Evolutionary conservation across 2,329 filamentous ascomycete species (phyloP).

Genomic region (Ceratocystis diversiconidia): DNA sequence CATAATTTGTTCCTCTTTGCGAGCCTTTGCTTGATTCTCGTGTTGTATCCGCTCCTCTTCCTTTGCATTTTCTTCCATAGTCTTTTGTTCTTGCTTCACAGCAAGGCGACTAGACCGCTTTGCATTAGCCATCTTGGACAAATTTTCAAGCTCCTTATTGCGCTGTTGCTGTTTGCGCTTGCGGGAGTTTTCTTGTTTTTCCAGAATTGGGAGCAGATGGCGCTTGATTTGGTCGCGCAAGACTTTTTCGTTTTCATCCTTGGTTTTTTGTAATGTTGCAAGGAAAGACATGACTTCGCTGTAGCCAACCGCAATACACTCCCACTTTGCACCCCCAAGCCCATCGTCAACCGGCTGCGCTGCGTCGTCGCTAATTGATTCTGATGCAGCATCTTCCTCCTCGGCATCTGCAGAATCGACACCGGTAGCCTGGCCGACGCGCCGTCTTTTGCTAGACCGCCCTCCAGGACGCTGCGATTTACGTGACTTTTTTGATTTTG

Average conservation of each 20-base stretch:
- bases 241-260: slow-evolving; percentile 72
- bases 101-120: slow-evolving; percentile 89
- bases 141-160: slow-evolving; percentile 63
- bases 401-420: slow-evolving; percentile 23
- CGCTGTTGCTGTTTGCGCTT: slow-evolving; percentile 54
- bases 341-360: slow-evolving; percentile 39
- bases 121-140: slow-evolving; percentile 81
- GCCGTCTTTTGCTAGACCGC: slow-evolving; percentile 56
- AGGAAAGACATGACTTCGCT: slow-evolving; percentile 63
- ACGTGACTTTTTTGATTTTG: slow-evolving; percentile 49
- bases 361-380: slow-evolving; percentile 18
- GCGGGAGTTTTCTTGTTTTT: slow-evolving; percentile 60
- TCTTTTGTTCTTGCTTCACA: slow-evolving; percentile 25
- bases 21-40: slow-evolving; percentile 51
- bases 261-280: slow-evolving; percentile 55
- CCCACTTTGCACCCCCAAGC: slow-evolving; percentile 70
- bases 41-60: slow-evolving; percentile 18
- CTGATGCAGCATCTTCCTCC: slow-evolving; percentile 20
- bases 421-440: slow-evolving; percentile 9
- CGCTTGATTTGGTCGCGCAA: slow-evolving; percentile 57
- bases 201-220: slow-evolving; percentile 70
- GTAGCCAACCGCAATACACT: slow-evolving; percentile 73
- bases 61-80: slow-evolving; percentile 11
- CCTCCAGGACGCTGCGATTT: slow-evolving; percentile 32
- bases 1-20: slow-evolving; percentile 46